Evolutionary conservation across 2,329 filamentous ascomycete genomes (phyloP).

Genomic region (Rhexocercosporidium sp.): DNA sequence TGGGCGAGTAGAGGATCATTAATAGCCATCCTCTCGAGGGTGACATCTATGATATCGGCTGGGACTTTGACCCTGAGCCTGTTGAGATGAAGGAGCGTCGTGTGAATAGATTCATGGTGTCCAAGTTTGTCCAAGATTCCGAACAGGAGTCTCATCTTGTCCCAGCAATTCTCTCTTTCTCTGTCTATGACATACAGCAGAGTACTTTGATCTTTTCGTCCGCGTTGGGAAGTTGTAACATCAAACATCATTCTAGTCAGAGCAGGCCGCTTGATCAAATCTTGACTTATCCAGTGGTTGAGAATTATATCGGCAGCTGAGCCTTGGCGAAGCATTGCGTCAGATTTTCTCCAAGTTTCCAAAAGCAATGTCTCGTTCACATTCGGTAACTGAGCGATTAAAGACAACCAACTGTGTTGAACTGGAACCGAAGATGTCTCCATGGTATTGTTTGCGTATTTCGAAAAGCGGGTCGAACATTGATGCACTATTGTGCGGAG

Average conservation of each 20-base stretch:
- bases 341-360: slow-evolving; percentile 14
- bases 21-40: slow-evolving; percentile 25
- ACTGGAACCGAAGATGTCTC: not conserved
- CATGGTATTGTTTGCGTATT: not conserved
- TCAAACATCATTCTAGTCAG: slow-evolving; percentile 25
- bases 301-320: slow-evolving; percentile 21
- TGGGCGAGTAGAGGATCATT: slow-evolving; percentile 17
- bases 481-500: slow-evolving; percentile 12
- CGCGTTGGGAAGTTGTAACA: not conserved
- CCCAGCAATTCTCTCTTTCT: slow-evolving; percentile 20
- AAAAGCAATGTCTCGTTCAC: slow-evolving; percentile 20
- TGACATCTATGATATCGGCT: slow-evolving; percentile 12
- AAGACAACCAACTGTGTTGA: slow-evolving; percentile 30
- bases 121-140: slow-evolving; percentile 21
- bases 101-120: slow-evolving; percentile 14
- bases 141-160: slow-evolving; percentile 18
- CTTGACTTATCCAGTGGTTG: slow-evolving; percentile 33
- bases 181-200: slow-evolving; percentile 25
- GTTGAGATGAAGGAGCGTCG: slow-evolving; percentile 21
- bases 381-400: slow-evolving; percentile 26
- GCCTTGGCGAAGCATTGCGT: not conserved
- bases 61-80: slow-evolving; percentile 20
- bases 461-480: slow-evolving; percentile 16
- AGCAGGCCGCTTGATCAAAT: slow-evolving; percentile 16
- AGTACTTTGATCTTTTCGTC: slow-evolving; percentile 7